Percentiles rank a stretch among this genome's conserved stretches.
Evolutionary conservation across 495 filamentous ascomycete genomes (phyloP).

Genomic region (Sabuloglossum arenarium): DNA sequence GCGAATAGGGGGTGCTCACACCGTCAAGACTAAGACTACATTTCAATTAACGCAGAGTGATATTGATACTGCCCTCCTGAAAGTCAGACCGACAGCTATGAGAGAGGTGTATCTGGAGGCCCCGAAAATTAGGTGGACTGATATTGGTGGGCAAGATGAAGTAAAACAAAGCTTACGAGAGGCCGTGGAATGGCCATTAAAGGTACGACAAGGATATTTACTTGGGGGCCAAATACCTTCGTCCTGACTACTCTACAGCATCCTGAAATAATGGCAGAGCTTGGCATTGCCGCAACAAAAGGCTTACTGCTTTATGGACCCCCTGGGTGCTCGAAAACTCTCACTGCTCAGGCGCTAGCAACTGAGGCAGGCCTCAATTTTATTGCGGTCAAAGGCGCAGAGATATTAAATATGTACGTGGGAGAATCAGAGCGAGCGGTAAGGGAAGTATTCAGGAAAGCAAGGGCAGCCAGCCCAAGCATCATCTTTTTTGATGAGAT

Average conservation of each 20-base stretch:
- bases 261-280: slow-evolving; percentile 34
- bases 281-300: slow-evolving; percentile 47
- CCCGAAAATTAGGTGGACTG: slow-evolving; percentile 67
- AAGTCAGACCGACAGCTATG: slow-evolving; percentile 65
- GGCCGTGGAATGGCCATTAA: slow-evolving; percentile 44
- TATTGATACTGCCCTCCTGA: slow-evolving; percentile 30
- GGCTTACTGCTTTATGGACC: slow-evolving; percentile 86
- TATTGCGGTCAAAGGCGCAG: slow-evolving; percentile 87
- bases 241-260: slow-evolving; percentile 22
- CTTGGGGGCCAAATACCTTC: neutral
- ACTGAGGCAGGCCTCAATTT: slow-evolving; percentile 88
- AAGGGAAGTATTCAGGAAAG: slow-evolving; percentile 73
- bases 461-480: slow-evolving; percentile 65
- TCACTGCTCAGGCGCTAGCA: slow-evolving; percentile 80
- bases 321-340: slow-evolving; percentile 88
- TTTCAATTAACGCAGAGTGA: slow-evolving; percentile 12
- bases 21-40: neutral
- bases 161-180: slow-evolving; percentile 51
- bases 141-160: slow-evolving; percentile 74
- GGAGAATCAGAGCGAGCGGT: slow-evolving; percentile 85
- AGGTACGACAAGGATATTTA: slow-evolving; percentile 20
- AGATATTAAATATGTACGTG: slow-evolving; percentile 93
- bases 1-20: neutral
- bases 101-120: slow-evolving; percentile 74
- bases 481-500: slow-evolving; percentile 99